Evolutionary conservation across 441 rosid species (phyloP).

Genomic region (Capsella rubella): DNA sequence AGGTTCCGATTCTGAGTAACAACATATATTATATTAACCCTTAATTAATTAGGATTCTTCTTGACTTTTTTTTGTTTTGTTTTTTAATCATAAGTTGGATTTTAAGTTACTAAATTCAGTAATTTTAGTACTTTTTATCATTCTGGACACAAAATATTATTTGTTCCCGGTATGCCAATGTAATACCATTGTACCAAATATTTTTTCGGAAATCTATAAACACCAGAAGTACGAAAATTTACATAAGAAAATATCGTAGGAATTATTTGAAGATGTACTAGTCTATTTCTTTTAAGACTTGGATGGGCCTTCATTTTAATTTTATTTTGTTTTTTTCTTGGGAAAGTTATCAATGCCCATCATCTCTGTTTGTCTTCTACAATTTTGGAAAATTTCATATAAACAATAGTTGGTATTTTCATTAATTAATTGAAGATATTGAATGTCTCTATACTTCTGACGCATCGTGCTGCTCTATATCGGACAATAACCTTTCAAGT

Average conservation of each 20-base stretch:
- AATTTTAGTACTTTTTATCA: background rate
- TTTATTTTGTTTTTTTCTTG: background rate
- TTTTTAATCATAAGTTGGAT: background rate
- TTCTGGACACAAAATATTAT: conserved; percentile 1
- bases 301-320: background rate
- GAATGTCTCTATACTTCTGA: background rate
- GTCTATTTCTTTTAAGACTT: background rate
- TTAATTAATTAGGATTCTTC: background rate
- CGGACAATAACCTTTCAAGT: background rate
- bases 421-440: background rate
- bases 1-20: conserved; percentile 70
- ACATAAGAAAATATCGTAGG: background rate
- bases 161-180: conserved; percentile 4
- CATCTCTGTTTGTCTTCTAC: background rate
- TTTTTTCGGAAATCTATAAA: background rate
- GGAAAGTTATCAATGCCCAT: background rate
- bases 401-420: background rate
- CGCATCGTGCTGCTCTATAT: background rate
- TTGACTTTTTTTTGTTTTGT: background rate
- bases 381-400: background rate
- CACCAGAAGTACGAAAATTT: background rate
- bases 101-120: background rate
- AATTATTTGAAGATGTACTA: background rate
- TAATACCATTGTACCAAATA: background rate
- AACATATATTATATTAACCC: background rate